phyloP scores from a whole-genome alignment of 331 rosid genomes.

The Dryas integrifolia region DNA sequence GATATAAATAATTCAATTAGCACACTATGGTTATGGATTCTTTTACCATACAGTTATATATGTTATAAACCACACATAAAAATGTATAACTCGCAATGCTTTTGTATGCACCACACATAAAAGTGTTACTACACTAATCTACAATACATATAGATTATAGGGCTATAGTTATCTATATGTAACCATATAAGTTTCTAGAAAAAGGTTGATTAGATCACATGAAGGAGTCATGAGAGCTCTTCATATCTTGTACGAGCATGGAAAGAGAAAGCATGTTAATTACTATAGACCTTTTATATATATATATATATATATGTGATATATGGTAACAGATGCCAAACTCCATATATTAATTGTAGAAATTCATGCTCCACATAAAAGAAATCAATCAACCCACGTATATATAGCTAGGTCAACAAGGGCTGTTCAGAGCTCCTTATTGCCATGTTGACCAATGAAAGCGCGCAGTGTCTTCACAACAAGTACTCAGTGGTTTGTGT shows the following conservation, averaged over 20 bases:
- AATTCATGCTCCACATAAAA: background rate
- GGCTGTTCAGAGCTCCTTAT: background rate
- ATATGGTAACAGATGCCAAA: background rate
- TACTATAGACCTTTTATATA: background rate
- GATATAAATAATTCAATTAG: too few relatives aligned
- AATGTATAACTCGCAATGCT: too few relatives aligned
- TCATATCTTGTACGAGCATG: background rate
- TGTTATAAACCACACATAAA: too few relatives aligned
- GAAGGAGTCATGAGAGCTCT: background rate
- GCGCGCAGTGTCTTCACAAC: background rate
- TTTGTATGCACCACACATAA: too few relatives aligned
- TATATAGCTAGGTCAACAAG: conserved; percentile 9
- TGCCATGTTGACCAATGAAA: conserved; percentile 1
- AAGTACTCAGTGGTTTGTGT: background rate
- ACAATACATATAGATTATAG: too few relatives aligned
- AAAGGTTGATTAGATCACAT: background rate
- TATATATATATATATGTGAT: background rate
- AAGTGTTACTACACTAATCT: too few relatives aligned
- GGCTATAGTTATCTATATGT: too few relatives aligned
- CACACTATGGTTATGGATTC: too few relatives aligned
- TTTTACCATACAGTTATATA: too few relatives aligned
- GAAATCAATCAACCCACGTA: background rate
- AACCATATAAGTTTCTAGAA: too few relatives aligned
- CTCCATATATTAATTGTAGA: background rate
- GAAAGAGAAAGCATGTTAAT: background rate